phyloP scores from a whole-genome alignment of 257 asterid species.

The Thymus mandschuricus region DNA sequence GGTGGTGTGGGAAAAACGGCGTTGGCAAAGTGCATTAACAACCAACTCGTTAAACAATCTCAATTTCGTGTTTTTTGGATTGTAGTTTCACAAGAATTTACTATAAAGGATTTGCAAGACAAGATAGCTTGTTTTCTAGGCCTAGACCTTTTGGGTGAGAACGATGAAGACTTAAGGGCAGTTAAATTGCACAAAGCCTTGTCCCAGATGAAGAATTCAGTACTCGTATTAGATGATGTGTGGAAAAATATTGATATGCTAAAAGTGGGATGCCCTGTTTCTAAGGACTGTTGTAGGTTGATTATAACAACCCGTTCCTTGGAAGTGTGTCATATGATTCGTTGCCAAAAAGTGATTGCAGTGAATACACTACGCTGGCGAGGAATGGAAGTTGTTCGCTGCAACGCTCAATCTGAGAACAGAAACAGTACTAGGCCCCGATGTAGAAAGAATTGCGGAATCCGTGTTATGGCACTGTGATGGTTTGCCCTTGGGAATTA shows the following conservation, averaged over 20 bases:
- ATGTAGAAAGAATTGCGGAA: background rate
- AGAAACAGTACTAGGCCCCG: background rate
- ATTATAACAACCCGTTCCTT: constrained; percentile 20
- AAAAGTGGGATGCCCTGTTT: constrained; percentile 16
- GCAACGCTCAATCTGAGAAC: background rate
- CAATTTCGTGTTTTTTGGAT: constrained; percentile 1
- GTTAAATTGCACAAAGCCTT: background rate
- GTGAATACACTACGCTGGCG: background rate
- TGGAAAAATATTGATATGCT: background rate
- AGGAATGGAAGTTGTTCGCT: background rate
- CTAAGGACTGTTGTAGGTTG: background rate
- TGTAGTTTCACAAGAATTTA: constrained; percentile 2
- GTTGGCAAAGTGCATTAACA: constrained; percentile 8
- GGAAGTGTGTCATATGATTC: background rate
- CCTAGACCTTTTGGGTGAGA: background rate
- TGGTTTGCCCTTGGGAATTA: background rate
- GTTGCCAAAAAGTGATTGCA: background rate
- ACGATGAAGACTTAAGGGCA: constrained; percentile 4
- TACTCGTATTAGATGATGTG: constrained; percentile 22
- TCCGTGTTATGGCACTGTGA: background rate
- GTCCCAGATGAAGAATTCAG: background rate
- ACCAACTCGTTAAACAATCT: background rate
- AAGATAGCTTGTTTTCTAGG: constrained; percentile 6
- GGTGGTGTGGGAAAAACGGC: background rate
- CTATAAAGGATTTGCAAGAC: constrained; percentile 11